phyloP scores from a whole-genome alignment of 2,329 filamentous ascomycete species.

The Penicillium verrucosum region DNA sequence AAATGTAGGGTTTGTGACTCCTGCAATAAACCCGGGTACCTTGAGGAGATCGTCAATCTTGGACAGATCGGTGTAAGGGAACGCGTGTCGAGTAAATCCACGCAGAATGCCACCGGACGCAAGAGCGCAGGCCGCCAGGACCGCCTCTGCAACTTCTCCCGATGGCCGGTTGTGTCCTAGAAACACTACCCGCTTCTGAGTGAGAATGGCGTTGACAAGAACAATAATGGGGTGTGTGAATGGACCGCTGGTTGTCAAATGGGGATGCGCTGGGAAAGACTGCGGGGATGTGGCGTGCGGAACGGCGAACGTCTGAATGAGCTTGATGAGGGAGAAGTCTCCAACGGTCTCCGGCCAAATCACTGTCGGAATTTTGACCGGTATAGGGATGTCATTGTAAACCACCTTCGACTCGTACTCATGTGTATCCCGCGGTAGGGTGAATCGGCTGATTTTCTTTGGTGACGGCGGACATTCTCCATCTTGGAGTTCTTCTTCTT shows the following conservation, averaged over 20 bases:
- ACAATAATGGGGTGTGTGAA: conserved; percentile 93
- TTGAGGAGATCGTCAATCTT: conserved; percentile 96
- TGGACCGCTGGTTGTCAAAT: conserved; percentile 87
- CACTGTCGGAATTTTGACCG: conserved; percentile 92
- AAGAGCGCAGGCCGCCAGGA: conserved; percentile 90
- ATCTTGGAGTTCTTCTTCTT: conserved; percentile 51
- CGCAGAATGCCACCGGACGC: conserved; percentile 88
- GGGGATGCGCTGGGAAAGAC: conserved; percentile 80
- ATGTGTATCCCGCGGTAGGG: conserved; percentile 87
- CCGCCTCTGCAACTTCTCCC: conserved; percentile 94
- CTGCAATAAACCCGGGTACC: conserved; percentile 95
- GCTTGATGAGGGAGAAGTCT: conserved; percentile 94
- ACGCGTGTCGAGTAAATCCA: conserved; percentile 92
- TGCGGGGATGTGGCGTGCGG: conserved; percentile 79
- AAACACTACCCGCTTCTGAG: conserved; percentile 95
- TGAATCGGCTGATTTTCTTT: conserved; percentile 64
- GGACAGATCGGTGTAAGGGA: conserved; percentile 95
- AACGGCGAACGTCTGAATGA: conserved; percentile 89
- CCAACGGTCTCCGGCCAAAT: conserved; percentile 94
- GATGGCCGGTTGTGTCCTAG: conserved; percentile 93
- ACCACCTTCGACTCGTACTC: conserved; percentile 94
- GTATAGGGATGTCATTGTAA: conserved; percentile 95
- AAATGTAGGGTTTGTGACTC: conserved; percentile 95
- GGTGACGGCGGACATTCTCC: conserved; percentile 42
- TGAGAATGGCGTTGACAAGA: conserved; percentile 88